phyloP scores from a whole-genome alignment of 345 rosid species.

The Kandelia obovata region DNA sequence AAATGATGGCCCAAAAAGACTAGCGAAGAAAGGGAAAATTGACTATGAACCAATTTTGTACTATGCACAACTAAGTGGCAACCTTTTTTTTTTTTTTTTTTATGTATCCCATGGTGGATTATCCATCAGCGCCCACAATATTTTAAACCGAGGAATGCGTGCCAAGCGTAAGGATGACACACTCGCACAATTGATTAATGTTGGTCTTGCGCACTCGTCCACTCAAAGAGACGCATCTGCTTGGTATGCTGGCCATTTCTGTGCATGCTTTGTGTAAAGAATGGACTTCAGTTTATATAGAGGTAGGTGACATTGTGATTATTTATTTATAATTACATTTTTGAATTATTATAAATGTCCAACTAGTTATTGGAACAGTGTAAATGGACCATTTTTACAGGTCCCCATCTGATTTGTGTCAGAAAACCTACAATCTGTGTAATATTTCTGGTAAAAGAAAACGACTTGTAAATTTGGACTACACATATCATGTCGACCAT shows the following conservation, averaged over 20 bases:
- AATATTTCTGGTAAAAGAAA: too few relatives aligned
- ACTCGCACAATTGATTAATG: slow-evolving; percentile 5
- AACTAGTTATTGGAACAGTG: too few relatives aligned
- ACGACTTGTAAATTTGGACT: too few relatives aligned
- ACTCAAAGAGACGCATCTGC: background rate
- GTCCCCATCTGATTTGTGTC: too few relatives aligned
- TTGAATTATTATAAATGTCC: too few relatives aligned
- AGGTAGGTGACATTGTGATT: too few relatives aligned
- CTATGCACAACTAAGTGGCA: slow-evolving; percentile 6
- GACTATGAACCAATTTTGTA: background rate
- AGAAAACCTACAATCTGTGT: too few relatives aligned
- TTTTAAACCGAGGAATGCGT: slow-evolving; percentile 16
- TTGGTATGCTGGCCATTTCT: background rate
- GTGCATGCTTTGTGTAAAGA: background rate
- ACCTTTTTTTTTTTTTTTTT: background rate
- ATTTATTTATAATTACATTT: too few relatives aligned
- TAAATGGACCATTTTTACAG: too few relatives aligned
- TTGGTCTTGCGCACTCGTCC: background rate
- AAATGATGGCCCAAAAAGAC: too few relatives aligned
- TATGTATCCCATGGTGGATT: slow-evolving; percentile 11
- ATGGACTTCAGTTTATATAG: background rate
- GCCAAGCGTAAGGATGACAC: slow-evolving; percentile 19
- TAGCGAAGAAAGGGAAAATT: slow-evolving; percentile 1
- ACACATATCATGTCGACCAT: too few relatives aligned
- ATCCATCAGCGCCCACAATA: slow-evolving; percentile 9